A percentile compares a stretch with the other conserved stretches of the same genome.
Conservation (phyloP, 129 eudicot species). For the Dittrichia graveolens region DNA sequence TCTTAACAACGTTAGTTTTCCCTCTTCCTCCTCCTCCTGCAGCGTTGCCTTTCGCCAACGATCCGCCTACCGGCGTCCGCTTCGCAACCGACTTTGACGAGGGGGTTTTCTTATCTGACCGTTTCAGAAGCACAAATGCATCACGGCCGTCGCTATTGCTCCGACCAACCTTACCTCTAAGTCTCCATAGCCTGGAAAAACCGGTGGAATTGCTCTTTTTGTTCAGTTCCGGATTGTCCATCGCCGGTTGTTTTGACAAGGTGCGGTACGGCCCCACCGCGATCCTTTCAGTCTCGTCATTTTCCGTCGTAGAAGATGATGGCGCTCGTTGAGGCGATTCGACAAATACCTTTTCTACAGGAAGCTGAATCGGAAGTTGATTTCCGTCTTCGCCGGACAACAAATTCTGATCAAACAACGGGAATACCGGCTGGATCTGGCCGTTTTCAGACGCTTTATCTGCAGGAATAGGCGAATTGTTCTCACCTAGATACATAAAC, state of each 20-base stretch:
- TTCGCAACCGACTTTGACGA: not conserved
- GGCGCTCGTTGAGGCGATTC: slow-evolving; percentile 13
- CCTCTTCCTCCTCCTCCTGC: not conserved
- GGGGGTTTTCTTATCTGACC: slow-evolving; percentile 22
- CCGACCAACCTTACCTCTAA: slow-evolving; percentile 47
- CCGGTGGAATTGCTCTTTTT: slow-evolving; percentile 82
- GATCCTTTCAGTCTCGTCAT: slow-evolving; percentile 5
- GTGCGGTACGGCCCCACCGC: slow-evolving; percentile 59
- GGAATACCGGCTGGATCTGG: slow-evolving; percentile 46
- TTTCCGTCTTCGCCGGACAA: slow-evolving; percentile 13
- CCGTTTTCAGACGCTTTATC: slow-evolving; percentile 33
- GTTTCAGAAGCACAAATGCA: slow-evolving; percentile 60
- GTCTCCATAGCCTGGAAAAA: slow-evolving; percentile 77
- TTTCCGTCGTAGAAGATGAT: slow-evolving; percentile 8
- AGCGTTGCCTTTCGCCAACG: not conserved
- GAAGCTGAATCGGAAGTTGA: slow-evolving; percentile 24
- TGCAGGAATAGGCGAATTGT: slow-evolving; percentile 14
- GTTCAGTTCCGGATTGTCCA: slow-evolving; percentile 38
- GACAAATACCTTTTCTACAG: slow-evolving; percentile 42
- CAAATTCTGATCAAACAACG: slow-evolving; percentile 46
- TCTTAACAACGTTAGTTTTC: slow-evolving; percentile 29
- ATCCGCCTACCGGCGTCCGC: not conserved
- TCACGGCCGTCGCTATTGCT: slow-evolving; percentile 76
- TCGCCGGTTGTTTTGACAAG: slow-evolving; percentile 39
- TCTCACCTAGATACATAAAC: slow-evolving; percentile 25